phyloP scores from a whole-genome alignment of 1,284 basidiomycete genomes.

The Irpex sp. region DNA sequence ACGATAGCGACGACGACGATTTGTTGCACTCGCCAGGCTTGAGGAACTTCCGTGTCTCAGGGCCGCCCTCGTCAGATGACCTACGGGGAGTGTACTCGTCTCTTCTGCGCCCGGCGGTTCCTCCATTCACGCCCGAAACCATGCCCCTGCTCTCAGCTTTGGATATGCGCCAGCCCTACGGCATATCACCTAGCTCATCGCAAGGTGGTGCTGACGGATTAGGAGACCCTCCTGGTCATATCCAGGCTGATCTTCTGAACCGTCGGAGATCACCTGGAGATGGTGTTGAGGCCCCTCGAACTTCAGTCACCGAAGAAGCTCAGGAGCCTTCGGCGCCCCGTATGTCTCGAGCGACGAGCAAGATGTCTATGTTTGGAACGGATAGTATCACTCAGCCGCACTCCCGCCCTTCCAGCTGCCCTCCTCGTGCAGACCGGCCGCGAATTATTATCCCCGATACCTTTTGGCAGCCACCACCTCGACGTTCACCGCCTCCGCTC shows the following conservation, averaged over 20 bases:
- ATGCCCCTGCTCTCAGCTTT: neutral
- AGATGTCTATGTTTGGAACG: neutral
- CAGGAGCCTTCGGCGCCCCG: neutral
- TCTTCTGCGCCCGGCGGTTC: neutral
- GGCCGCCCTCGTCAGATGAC: neutral
- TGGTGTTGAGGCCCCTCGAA: neutral
- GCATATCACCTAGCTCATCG: neutral
- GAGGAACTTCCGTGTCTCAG: neutral
- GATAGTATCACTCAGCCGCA: neutral
- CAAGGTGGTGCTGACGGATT: neutral
- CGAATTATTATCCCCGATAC: neutral
- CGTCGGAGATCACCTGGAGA: neutral
- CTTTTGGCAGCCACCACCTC: neutral
- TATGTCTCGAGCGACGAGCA: neutral
- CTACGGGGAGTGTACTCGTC: neutral
- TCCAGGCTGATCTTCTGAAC: neutral
- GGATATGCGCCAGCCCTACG: neutral
- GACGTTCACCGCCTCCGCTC: too few species aligned
- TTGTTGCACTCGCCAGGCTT: neutral
- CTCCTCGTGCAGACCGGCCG: neutral
- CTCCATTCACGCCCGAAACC: neutral
- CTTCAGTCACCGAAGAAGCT: neutral
- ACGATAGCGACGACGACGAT: neutral
- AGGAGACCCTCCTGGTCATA: neutral
- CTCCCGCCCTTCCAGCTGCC: neutral